Evolutionary conservation across 331 rosid genomes (phyloP), one percentile per base, ranked within the genome.

Genomic region (Dryas integrifolia): DNA sequence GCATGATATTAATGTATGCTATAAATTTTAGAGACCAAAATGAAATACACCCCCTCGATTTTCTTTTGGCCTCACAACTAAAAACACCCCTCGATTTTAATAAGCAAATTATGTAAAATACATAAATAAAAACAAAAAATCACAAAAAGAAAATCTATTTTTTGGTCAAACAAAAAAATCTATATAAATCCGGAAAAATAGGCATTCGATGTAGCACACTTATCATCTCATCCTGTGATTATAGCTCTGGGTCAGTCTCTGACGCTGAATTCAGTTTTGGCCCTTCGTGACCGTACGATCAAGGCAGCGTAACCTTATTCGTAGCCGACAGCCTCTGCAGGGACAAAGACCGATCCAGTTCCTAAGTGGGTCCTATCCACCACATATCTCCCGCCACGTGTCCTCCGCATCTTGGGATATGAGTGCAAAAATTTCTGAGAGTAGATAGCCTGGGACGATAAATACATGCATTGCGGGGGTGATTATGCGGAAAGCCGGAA

Each of bases 311-410:
- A 18, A 61, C 72, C 83, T 76, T 63, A 78, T 65, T 58, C 64
- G 83, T 73, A 87, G 65, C 87, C 92, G 92, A 92, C 97, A 90
- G 57, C 46, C 58, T 74, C 86, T 87, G 92, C 26, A 67, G 44
- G 15, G 92, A 90, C 89, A 88, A 86, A 57, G 97, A 90, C 97
- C 77, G 86, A 96, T 87, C 92, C 82, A 80, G 92, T 83, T 87
- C 86, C 91, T 16, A 5, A 43, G 5, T 13, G 73, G 85, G 88
- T 16, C 86, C 88, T 55, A 45, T 49, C 0, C 9, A 21, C 81
- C 63, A 21, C n/a, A 16, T 4, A 18, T 7, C 0, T 1, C 1
- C 2, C 4, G 55, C 75, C 81, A 83, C 86, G 78, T 83, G 88
- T 65, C 76, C 50, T 1, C 30, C 1, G 35, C 6, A 16, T 9